Base-by-base conservation (phyloP, 2,329 filamentous ascomycete genomes). In the Penicillium rolfsii region DNA sequence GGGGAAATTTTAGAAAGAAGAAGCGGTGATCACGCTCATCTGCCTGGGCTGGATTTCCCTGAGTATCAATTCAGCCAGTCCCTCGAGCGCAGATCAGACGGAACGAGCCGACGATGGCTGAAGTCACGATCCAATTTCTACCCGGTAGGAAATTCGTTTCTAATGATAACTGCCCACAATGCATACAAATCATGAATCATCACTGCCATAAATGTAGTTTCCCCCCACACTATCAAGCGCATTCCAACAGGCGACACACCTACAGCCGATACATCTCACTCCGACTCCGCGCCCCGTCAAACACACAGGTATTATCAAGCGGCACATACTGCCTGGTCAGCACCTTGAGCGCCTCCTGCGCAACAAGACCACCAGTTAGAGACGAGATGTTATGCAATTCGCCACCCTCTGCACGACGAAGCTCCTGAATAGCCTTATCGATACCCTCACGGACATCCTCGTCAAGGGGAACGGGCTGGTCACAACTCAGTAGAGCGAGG, bases 311-410 rank as follows among this genome's bases (percentile, higher is more conserved):
- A 62, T 88, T 87, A 72, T 88, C 85, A 8, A 88, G 79, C 1
- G 87, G 86, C 11, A 87, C 80, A 70, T 89, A 89, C 75, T 89
- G 87, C 69, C 84, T 82, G n/a, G 87, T 89, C 48, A 83, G 64
- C 5, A 87, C 84, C 74, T 99, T 99, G 80, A 99, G 96, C 64
- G 94, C 87, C 79, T 99, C 95, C 77, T 99, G 96, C n/a, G 94
- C 92, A 52, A 96, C 90, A 81, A 99, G 90, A 3, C 95, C 96
- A 33, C 95, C 96, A 1, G 89, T 90, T 58, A 97, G 80, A 28
- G 93, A 89, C 35, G 93, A 90, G 58, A 96, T 91, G 74, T 97
- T 98, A 80, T 99, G 95, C 61, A 99, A 80, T 76, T 99, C 96
- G 57, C 88, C 91, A 30, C 91, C 91, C 52, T 87, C 88, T 38